Evolutionary conservation across 352 stramenopile genomes (phyloP).

Genomic region (Phytophthora syringae): DNA sequence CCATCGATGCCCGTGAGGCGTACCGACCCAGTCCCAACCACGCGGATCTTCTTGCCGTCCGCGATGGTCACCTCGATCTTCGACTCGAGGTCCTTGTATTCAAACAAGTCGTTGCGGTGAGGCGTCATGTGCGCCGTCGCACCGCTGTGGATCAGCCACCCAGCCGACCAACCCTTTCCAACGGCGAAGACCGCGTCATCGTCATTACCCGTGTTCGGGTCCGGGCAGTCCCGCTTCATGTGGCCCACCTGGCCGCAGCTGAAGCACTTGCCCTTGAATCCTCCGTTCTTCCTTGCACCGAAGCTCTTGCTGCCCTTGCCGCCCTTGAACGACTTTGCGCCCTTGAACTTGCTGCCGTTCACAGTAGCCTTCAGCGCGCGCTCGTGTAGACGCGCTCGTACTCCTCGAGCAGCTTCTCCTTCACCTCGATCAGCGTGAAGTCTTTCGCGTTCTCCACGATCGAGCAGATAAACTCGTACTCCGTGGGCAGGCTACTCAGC

Average conservation of each 20-base stretch:
- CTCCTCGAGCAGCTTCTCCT: background rate
- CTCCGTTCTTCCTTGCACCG: slow-evolving; percentile 1
- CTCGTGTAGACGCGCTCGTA: background rate
- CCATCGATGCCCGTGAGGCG: slow-evolving; percentile 4
- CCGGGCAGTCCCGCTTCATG: slow-evolving; percentile 15
- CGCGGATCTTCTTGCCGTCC: slow-evolving; percentile 17
- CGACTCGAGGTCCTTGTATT: background rate
- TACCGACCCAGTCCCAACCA: slow-evolving; percentile 14
- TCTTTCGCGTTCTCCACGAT: background rate
- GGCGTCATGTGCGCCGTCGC: too few relatives aligned
- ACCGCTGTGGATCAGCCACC: slow-evolving; percentile 21
- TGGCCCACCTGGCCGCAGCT: slow-evolving; percentile 13
- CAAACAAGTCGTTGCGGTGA: slow-evolving; percentile 7
- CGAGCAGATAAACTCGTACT: slow-evolving; percentile 33
- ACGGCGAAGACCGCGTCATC: slow-evolving; percentile 7
- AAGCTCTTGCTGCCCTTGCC: background rate
- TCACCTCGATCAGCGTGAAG: background rate
- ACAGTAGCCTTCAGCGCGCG: background rate
- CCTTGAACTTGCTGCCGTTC: background rate
- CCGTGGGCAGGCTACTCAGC: slow-evolving; percentile 25
- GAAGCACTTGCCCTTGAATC: slow-evolving; percentile 28
- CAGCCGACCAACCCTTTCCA: background rate
- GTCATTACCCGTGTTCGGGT: background rate
- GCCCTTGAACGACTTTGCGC: background rate
- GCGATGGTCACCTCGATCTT: slow-evolving; percentile 30